Base-by-base conservation (phyloP, 768 basidiomycete genomes). In the Mrakia frigida region DNA sequence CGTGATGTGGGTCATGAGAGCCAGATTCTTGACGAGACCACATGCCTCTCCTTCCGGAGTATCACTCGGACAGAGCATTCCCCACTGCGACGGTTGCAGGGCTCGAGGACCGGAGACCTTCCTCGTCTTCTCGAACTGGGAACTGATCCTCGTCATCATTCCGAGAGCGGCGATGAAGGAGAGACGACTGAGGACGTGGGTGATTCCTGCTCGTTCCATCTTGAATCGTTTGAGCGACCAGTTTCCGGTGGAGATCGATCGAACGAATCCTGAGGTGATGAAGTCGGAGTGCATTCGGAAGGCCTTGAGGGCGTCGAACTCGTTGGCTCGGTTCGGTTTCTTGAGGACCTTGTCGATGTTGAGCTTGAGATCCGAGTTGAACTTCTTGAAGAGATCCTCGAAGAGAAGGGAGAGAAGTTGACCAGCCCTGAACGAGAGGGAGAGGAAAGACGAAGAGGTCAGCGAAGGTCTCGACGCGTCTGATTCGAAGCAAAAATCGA, bases 21-120 rank as follows among this genome's bases (percentile, higher is more conserved):
- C 97, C 78, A 99, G 85, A 84, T 99, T 99, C 86, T 99, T 99
- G 65, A 99, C 97, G 76, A 99, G 85, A 35, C 97, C 97, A 82
- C 97, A 99, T 25, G 97, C 97, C 85, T 99, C 97, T 82, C 97
- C 97, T 89, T 99, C 97, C 0, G 97, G 97, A 0, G 97, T 99
- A 84, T 99, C 97, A 82, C 92, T 94, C 0, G 97, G 93, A 85
- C 97, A 99, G 28, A 98, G 86, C 86, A 99, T 92, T 52, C 97
- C 97, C 97, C 97, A 99, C 84, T 99, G 97, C 87, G 91, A 93
- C 6, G 97, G 96, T 82, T 99, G 97, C 77, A 99, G 84, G 31
- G 96, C 95, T 80, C 97, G 89, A 41, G 97, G 97, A 59, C 97
- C 97, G 79, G 93, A 96, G 77, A 99, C 97, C 83, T 99, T 99